Base-by-base conservation (phyloP, 1,284 basidiomycete species). In the Cutaneotrichosporon sp. region DNA sequence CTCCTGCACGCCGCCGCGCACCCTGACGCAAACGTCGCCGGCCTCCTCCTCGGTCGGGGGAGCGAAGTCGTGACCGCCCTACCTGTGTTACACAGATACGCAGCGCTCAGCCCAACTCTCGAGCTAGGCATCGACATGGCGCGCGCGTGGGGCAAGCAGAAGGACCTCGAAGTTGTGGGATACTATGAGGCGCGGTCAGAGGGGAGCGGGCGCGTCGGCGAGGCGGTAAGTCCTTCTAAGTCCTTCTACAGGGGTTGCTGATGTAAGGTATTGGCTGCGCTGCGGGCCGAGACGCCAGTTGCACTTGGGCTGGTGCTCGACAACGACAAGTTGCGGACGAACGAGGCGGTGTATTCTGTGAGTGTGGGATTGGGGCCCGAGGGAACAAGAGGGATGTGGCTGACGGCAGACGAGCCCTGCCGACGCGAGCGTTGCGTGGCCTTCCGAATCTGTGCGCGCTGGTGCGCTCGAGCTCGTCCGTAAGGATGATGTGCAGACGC, bases 71-170 rank as follows among this genome's bases (percentile, higher is more conserved):
- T 65, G 11, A 72, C 79, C 49, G 76, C 76, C 14, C 62, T 82
- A 50, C 82, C 82, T 7, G 69, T 82, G 9, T 64, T 81, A 61
- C 82, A 83, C 66, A 70, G 75, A 53, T 78, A 80, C 68, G 75
- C 77, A 0, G 69, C 72, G 9, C 68, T 83, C 18, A 73, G 73
- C 4, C 72, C 75, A 1, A 73, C 77, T 56, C 73, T 76, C 53
- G 80, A 82, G 66, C 60, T 76, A 10, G 78, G 74, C 0, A 60
- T 82, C 18, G 73, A 76, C 30, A 65, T 82, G 34, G 79, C 75
- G 8, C 49, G 67, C 34, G 72, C 58, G 16, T 67, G 71, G 47
- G 70, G 68, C 2, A 42, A 38, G 46, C 51, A 46, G n/a, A 53
- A 59, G 51, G 67, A 67, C 0, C 34, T 64, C 60, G 65, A 55